A percentile compares a stretch with the other conserved stretches of the same genome.
These are phyloP conservation scores for Hymenotorrendiella dingleyae DNA, from an alignment of 2,329 filamentous ascomycete genomes.

Conservation along the genomic window DNA sequence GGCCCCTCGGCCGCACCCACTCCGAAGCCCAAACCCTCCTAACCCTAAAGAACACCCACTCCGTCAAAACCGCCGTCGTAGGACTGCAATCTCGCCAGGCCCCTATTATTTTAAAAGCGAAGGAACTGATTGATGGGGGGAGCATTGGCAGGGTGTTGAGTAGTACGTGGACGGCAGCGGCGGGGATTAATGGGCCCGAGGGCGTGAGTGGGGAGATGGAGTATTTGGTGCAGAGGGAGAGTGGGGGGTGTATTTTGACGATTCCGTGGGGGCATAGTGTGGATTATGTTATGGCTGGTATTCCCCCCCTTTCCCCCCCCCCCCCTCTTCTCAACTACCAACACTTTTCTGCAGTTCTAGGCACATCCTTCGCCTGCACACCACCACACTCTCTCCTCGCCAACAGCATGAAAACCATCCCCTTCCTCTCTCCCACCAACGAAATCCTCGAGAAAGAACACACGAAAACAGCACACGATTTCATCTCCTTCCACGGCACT, in stretches of 20 bases:
- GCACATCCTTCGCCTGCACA: constrained; percentile 13
- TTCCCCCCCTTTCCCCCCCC: too few species aligned
- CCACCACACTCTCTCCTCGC: constrained; percentile 12
- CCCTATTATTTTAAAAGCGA: constrained; percentile 39
- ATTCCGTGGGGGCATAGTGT: constrained; percentile 32
- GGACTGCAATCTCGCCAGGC: constrained; percentile 45
- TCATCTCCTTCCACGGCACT: constrained; percentile 17
- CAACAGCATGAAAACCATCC: constrained; percentile 7
- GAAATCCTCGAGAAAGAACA: constrained; percentile 8
- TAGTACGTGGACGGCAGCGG: constrained; percentile 13
- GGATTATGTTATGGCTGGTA: constrained; percentile 35
- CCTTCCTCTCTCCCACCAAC: constrained; percentile 4
- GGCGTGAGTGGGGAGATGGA: constrained; percentile 29
- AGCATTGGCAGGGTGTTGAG: constrained; percentile 48
- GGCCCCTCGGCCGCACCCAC: constrained; percentile 40
- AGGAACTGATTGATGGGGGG: constrained; percentile 38
- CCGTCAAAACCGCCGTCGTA: constrained; percentile 36
- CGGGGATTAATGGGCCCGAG: constrained; percentile 2
- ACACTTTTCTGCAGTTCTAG: too few species aligned
- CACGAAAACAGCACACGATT: constrained; percentile 14
- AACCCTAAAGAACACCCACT: constrained; percentile 34
- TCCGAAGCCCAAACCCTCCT: constrained; percentile 39
- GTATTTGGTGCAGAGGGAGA: constrained; percentile 42
- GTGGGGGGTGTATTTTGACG: constrained; percentile 34
- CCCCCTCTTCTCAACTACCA: too few species aligned